Conservation (phyloP, 2,329 filamentous ascomycete genomes). For the Hirsutella thompsonii region DNA sequence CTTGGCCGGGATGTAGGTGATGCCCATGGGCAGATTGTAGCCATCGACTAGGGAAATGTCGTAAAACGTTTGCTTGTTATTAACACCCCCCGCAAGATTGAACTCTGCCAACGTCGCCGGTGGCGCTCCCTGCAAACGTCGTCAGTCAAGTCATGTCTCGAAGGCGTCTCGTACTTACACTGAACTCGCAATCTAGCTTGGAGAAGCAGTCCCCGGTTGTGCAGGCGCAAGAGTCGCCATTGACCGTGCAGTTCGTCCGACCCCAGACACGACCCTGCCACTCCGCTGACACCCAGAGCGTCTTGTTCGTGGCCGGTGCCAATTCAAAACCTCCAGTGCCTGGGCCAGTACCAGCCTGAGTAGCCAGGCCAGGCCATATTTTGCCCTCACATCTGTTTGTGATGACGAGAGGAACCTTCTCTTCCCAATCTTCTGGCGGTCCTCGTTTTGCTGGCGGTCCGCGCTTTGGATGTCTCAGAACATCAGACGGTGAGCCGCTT, state of each 20-base stretch:
- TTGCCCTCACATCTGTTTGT: constrained; percentile 59
- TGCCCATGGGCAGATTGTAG: constrained; percentile 64
- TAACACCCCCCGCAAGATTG: constrained; percentile 54
- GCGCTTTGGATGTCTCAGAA: constrained; percentile 13
- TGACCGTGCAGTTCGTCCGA: constrained; percentile 71
- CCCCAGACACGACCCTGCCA: constrained; percentile 81
- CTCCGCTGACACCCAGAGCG: constrained; percentile 53
- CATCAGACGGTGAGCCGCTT: constrained; percentile 12
- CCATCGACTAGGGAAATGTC: constrained; percentile 78
- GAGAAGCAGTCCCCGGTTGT: constrained; percentile 66
- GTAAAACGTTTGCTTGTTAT: constrained; percentile 57
- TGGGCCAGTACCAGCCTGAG: constrained; percentile 58
- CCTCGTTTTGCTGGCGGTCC: constrained; percentile 14
- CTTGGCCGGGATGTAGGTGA: constrained; percentile 45
- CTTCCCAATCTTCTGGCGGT: constrained; percentile 19
- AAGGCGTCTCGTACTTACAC: constrained; percentile 33
- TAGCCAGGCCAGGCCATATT: constrained; percentile 66
- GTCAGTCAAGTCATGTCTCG: background rate
- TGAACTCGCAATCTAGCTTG: constrained; percentile 53
- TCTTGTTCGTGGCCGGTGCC: constrained; percentile 38
- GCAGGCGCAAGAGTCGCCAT: constrained; percentile 54
- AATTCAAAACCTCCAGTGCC: constrained; percentile 57
- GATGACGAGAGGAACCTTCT: constrained; percentile 47
- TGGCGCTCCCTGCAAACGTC: constrained; percentile 43
- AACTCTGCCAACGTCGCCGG: constrained; percentile 74